Conservation (phyloP, 2,329 filamentous ascomycete species). For the Diaporthe citri region DNA sequence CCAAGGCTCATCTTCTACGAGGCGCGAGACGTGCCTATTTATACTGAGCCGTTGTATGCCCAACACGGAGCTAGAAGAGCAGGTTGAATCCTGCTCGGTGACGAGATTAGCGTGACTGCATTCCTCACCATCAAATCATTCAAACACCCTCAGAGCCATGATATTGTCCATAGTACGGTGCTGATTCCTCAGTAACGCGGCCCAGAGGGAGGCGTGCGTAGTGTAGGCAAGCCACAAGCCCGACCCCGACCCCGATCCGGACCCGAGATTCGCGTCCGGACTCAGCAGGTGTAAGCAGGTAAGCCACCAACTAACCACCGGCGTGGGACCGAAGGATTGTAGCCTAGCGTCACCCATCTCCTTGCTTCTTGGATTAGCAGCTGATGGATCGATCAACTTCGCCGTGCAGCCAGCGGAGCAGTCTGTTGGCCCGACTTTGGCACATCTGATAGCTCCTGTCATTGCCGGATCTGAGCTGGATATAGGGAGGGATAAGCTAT, state of each 20-base stretch:
- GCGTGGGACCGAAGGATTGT: not conserved
- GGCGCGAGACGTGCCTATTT: not conserved
- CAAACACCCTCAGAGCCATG: not conserved
- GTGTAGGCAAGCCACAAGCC: not conserved
- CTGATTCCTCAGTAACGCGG: not conserved
- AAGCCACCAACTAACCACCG: not conserved
- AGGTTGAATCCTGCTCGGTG: constrained; percentile 12
- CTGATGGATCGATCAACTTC: not conserved
- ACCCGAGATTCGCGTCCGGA: not conserved
- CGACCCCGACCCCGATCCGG: constrained; percentile 11
- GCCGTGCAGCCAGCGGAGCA: not conserved
- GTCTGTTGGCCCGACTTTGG: not conserved
- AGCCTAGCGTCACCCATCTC: not conserved
- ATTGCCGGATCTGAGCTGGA: not conserved
- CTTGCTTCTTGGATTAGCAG: not conserved
- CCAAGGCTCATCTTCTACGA: not conserved
- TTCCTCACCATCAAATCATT: not conserved
- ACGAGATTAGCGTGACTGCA: not conserved
- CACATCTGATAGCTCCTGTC: not conserved
- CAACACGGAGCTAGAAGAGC: not conserved
- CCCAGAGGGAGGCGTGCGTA: no score
- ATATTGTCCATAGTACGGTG: not conserved
- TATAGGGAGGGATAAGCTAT: not conserved
- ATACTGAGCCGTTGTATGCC: not conserved
- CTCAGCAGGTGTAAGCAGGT: not conserved